Conservation (phyloP, 2,329 filamentous ascomycete genomes). For the Elsinoe arachidis region DNA sequence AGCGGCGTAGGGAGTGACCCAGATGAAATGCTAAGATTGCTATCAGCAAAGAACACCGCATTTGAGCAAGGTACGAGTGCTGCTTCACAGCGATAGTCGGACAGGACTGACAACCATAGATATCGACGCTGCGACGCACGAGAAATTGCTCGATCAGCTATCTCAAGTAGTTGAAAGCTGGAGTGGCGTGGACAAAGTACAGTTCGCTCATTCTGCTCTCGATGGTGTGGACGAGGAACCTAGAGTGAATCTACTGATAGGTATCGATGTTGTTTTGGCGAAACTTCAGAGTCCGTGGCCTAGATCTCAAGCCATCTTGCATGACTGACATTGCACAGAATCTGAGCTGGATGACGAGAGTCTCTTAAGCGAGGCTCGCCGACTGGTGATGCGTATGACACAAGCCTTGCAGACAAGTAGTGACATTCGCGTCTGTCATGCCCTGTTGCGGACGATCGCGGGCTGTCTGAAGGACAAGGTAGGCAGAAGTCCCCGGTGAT, state of each 20-base stretch:
- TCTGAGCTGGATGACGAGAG: neutral
- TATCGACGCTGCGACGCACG: neutral
- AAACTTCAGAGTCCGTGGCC: neutral
- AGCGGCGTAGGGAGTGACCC: neutral
- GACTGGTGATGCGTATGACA: neutral
- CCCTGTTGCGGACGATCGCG: neutral
- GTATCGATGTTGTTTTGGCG: neutral
- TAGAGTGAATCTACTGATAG: neutral
- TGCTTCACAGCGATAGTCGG: neutral
- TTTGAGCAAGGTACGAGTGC: neutral
- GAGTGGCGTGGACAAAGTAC: neutral
- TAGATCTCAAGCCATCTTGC: neutral
- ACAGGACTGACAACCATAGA: neutral
- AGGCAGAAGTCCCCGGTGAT: neutral
- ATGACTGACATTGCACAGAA: neutral
- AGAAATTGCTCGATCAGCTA: neutral
- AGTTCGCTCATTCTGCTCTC: neutral
- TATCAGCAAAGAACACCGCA: neutral
- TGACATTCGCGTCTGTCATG: neutral
- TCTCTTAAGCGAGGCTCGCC: neutral
- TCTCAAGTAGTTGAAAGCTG: neutral
- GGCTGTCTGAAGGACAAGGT: conserved; percentile 3
- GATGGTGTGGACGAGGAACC: neutral
- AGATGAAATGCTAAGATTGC: neutral
- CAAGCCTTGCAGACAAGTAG: neutral